Evolutionary conservation across 495 filamentous ascomycete genomes (phyloP), one percentile per base, ranked within the genome.

Genomic region (Terfezia claveryi): DNA sequence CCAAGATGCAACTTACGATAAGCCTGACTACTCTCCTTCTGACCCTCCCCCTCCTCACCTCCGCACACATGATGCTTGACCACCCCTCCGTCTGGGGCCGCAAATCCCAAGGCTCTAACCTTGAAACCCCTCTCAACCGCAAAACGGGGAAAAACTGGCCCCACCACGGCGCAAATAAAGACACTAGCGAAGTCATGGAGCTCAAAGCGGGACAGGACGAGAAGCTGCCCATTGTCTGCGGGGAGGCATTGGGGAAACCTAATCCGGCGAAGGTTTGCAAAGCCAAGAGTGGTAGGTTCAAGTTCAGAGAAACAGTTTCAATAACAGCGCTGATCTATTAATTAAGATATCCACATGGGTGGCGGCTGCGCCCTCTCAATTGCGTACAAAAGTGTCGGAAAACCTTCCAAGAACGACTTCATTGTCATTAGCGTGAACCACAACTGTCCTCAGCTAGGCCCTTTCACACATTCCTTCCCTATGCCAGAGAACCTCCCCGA

Each of bases 401-500:
- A 46, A 8, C 12, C 41, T 5, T 5, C 41, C 3, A 14, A 46
- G 16, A 38, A 53, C 8, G 49, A 56, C 49, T 56, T 56, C 36
- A 52, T 37, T 17, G 55, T 56, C 14, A 51, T 56, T 27, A 51
- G 49, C 2, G 55, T 56, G n/a, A 27, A 11, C 0, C 55, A 56
- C 14, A 50, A 56, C 27, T 56, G 55, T 38, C 55, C 55, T 7
- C 17, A 27, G 23, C 51, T 51, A n/a, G 32, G 36, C 37, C 23
- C 32, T n/a, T 56, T 50, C 10, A 41, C 50, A 6, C 55, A 56
- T 20, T 44, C 37, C 32, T 56, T 56, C 36, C 27, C 49, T 12
- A n/a, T 56, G 4, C 55, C 55, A 8, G 23, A 46, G 16, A 56
- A 56, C 27, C 55, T 56, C 4, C 55, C 55, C 0, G 55, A 46